These are phyloP conservation scores for Raffaelea albimanens DNA, from an alignment of 2,329 filamentous ascomycete genomes.

Conservation along the genomic window DNA sequence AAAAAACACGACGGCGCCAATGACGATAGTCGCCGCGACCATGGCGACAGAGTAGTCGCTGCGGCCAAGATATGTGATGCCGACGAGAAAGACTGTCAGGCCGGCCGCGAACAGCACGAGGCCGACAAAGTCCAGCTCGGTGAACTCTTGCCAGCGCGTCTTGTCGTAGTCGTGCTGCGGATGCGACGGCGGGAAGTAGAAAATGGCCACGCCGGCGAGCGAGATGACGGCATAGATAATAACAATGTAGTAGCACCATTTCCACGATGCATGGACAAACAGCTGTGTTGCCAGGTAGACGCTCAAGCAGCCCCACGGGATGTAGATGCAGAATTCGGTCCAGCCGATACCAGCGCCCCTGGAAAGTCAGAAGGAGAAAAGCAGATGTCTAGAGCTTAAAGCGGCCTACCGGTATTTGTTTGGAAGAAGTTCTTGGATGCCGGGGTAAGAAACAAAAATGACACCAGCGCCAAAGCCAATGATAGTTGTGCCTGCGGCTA, in stretches of 20 bases:
- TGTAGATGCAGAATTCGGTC: slow-evolving; percentile 21
- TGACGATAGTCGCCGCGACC: too few species aligned
- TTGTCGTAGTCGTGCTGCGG: slow-evolving; percentile 20
- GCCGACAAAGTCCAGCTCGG: slow-evolving; percentile 21
- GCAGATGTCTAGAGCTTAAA: too few species aligned
- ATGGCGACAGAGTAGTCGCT: slow-evolving; percentile 11
- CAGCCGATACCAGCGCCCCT: slow-evolving; percentile 20
- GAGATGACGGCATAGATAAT: slow-evolving; percentile 18
- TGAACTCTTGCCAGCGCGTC: slow-evolving; percentile 19
- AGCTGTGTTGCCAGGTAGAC: slow-evolving; percentile 19
- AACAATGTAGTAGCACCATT: slow-evolving; percentile 18
- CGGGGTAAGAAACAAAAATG: too few species aligned
- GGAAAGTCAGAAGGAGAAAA: too few species aligned
- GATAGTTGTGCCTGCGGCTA: too few species aligned
- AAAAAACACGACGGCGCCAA: too few species aligned
- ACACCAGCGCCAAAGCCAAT: too few species aligned
- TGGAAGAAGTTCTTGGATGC: too few species aligned
- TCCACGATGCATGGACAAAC: slow-evolving; percentile 19
- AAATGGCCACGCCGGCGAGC: slow-evolving; percentile 16
- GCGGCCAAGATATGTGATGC: slow-evolving; percentile 13
- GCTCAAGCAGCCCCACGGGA: slow-evolving; percentile 15
- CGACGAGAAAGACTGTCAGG: slow-evolving; percentile 14
- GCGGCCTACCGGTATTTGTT: too few species aligned
- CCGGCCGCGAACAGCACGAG: slow-evolving; percentile 14
- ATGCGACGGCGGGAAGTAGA: slow-evolving; percentile 18